Base-by-base conservation (phyloP, 345 rosid genomes). In the Corymbia maculata region DNA sequence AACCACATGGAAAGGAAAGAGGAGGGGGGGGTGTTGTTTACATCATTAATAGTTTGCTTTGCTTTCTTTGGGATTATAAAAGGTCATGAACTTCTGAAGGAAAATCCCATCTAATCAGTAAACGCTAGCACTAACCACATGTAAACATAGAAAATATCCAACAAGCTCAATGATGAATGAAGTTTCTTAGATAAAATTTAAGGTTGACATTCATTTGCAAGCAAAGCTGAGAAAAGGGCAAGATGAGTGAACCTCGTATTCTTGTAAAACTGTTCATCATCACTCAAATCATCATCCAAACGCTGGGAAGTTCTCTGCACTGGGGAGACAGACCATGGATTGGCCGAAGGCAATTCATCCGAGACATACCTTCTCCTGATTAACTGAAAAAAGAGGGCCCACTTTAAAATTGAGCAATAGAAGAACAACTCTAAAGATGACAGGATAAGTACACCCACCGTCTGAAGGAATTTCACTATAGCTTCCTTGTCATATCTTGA, bases 401-500 rank as follows among this genome's bases (percentile, higher is more conserved):
- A 2, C 32, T 28, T 26, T 66, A 17, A 51, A 36, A 26, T 52
- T 44, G 42, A 52, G 80, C 53, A 42, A 75, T 61, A 59, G 86
- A 80, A 85, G 88, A 51, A 52, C 57, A 28, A 79, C 32, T 30
- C 52, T 28, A 80, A 30, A 53, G 68, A 84, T 14, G 61, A 32
- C 15, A 87, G 88, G 70, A 45, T 79, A n/a, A 49, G 51, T 55
- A 79, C 32, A 94, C 98, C 55, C 52, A 97, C 99, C 95, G 87
- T 92, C 22, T 93, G 98, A 85, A 98, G 96, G 92, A 97, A 98
- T 85, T 94, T 98, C 89, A 91, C 91, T 82, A 98, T 85, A 85
- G 97, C 98, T 94, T 98, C 99, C 93, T 98, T 96, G 94, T 98
- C 99, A 52, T 92, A 95, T 93, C 99, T 96, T 89, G 98, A 97